phyloP scores from a whole-genome alignment of 2,329 filamentous ascomycete genomes.

The Lachnellula willkommii region DNA sequence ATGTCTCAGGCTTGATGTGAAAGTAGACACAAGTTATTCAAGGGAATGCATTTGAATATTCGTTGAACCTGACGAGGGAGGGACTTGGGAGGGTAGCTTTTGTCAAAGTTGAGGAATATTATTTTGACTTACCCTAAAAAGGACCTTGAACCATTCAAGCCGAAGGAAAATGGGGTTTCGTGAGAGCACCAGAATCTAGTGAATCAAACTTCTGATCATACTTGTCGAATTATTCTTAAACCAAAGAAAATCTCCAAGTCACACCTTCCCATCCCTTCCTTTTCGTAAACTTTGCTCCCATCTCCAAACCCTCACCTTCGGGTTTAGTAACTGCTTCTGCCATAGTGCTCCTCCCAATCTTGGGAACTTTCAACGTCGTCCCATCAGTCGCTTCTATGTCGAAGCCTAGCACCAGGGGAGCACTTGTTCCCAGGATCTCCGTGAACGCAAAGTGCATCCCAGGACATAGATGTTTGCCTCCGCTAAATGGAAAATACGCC shows the following conservation, averaged over 20 bases:
- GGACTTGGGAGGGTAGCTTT: no score
- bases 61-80: no score
- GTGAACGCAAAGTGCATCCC: constrained; percentile 36
- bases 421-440: constrained; percentile 33
- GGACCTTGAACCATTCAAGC: no score
- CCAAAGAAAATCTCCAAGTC: constrained; percentile 13
- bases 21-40: no score
- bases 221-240: background rate
- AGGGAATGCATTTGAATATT: no score
- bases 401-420: constrained; percentile 31
- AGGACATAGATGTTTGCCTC: constrained; percentile 36
- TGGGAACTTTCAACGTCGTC: constrained; percentile 11
- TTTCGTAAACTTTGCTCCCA: constrained; percentile 17
- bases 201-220: background rate
- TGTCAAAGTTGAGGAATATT: no score
- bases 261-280: constrained; percentile 23
- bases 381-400: constrained; percentile 21
- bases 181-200: background rate
- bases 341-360: constrained; percentile 8
- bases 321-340: constrained; percentile 19
- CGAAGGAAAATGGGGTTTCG: no score
- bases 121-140: no score
- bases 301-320: constrained; percentile 4
- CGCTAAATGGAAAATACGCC: constrained; percentile 34
- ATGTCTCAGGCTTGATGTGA: no score